A percentile compares a stretch with the other conserved stretches of the same genome.
These are phyloP conservation scores for Mortierella alpina DNA, from an alignment of 192 early-diverging fungal genomes.

Conservation along the genomic window DNA sequence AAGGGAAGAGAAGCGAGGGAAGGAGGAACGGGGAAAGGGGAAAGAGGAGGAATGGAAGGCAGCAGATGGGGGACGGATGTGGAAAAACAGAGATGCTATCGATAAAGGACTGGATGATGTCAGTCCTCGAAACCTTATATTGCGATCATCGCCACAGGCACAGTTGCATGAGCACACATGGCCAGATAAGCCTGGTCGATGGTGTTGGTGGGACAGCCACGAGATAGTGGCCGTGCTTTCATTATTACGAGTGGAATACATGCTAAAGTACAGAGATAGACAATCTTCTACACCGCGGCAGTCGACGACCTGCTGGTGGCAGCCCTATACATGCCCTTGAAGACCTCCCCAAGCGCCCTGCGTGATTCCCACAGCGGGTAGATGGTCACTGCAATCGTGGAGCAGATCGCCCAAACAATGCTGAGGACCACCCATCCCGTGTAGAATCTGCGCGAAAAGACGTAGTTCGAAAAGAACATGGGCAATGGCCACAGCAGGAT, in stretches of 20 bases:
- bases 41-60: not conserved
- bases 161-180: no score
- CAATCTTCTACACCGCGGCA: slow-evolving; percentile 22
- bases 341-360: slow-evolving; percentile 24
- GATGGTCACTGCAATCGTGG: slow-evolving; percentile 63
- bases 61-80: not conserved
- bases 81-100: no score
- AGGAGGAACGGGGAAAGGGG: not conserved
- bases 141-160: no score
- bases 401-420: slow-evolving; percentile 71
- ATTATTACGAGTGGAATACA: no score
- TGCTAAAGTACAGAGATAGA: no score
- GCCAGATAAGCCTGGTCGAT: no score
- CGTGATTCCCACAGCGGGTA: slow-evolving; percentile 63
- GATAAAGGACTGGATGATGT: no score
- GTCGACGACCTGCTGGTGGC: slow-evolving; percentile 12
- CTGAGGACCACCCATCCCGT: slow-evolving; percentile 75
- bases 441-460: slow-evolving; percentile 74
- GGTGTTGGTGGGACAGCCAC: no score
- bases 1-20: not conserved
- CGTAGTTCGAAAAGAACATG: slow-evolving; percentile 72
- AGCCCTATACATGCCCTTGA: slow-evolving; percentile 14
- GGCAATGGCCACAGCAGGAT: slow-evolving; percentile 79
- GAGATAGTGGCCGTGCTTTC: no score
- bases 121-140: no score